Conservation (phyloP, 306 rosid genomes). For the barrel medic (Medicago truncatula) region DNA sequence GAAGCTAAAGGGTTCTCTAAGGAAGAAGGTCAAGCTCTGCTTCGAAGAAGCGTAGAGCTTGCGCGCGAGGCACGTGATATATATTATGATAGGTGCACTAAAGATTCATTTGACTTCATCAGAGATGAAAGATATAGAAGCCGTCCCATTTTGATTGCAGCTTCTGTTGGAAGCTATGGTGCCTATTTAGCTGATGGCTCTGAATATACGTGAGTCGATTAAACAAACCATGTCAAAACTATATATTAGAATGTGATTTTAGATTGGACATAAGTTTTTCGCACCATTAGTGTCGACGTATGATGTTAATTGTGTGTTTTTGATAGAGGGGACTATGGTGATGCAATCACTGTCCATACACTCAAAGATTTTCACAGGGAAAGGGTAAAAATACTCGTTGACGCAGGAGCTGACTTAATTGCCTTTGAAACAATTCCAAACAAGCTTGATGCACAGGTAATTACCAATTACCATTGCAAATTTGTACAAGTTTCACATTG, state of each 20-base stretch:
- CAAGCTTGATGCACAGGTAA: conserved; percentile 78
- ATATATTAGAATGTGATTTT: too few relatives aligned
- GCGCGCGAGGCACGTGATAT: conserved; percentile 80
- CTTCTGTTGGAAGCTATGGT: conserved; percentile 94
- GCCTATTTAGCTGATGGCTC: conserved; percentile 87
- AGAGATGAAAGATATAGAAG: conserved; percentile 44
- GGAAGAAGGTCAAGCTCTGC: conserved; percentile 68
- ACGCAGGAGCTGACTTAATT: conserved; percentile 78
- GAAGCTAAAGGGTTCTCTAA: conserved; percentile 79
- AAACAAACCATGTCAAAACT: not conserved
- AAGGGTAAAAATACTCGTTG: conserved; percentile 77
- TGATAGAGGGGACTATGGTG: conserved; percentile 78
- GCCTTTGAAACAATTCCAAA: conserved; percentile 94
- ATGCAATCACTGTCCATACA: conserved; percentile 59
- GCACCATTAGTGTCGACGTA: not conserved
- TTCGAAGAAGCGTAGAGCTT: conserved; percentile 78
- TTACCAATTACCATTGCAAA: not conserved
- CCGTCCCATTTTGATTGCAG: conserved; percentile 75
- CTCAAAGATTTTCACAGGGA: conserved; percentile 82
- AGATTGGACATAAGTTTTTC: not conserved
- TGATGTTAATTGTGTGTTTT: not conserved
- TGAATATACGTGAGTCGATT: conserved; percentile 48
- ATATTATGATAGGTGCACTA: conserved; percentile 62
- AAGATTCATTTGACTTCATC: conserved; percentile 59
- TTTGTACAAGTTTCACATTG: not conserved